Conservation (phyloP, 768 basidiomycete species). For the Tylopilus plumbeoviolaceoides region DNA sequence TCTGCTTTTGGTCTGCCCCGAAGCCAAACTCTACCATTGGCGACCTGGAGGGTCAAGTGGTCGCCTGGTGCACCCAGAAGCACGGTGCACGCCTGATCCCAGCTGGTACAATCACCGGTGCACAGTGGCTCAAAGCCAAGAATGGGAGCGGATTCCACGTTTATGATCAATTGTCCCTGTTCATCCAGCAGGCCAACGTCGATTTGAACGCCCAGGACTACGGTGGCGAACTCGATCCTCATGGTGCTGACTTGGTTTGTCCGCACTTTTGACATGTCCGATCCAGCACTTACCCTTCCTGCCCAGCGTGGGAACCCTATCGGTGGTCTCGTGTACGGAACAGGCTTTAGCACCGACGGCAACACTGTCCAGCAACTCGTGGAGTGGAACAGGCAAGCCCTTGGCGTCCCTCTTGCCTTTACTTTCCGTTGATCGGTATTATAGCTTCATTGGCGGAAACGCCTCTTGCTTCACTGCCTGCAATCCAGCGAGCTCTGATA, state of each 20-base stretch:
- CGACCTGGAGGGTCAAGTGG: conserved; percentile 61
- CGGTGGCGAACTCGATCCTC: conserved; percentile 78
- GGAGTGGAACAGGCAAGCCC: conserved; percentile 61
- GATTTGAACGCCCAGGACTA: conserved; percentile 50
- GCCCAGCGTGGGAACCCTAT: conserved; percentile 74
- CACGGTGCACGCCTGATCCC: conserved; percentile 73
- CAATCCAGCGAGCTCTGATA: conserved; percentile 44
- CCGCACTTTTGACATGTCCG: conserved; percentile 5
- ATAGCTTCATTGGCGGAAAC: conserved; percentile 60
- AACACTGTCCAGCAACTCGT: conserved; percentile 47
- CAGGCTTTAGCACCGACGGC: conserved; percentile 42
- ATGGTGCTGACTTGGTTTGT: conserved; percentile 61
- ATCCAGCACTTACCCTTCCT: conserved; percentile 5
- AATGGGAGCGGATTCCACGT: conserved; percentile 10
- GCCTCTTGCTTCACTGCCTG: conserved; percentile 71
- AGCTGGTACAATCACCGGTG: conserved; percentile 53
- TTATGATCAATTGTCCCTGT: conserved; percentile 60
- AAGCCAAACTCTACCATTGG: conserved; percentile 50
- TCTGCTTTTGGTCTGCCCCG: conserved; percentile 64
- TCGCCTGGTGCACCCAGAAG: conserved; percentile 70
- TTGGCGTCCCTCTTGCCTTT: neutral
- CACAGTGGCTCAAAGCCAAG: conserved; percentile 58
- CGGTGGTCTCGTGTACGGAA: conserved; percentile 67
- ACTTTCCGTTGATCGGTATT: conserved; percentile 5
- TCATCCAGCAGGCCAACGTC: conserved; percentile 59